Evolutionary conservation across 148 eudicot species (phyloP), one percentile per base, ranked within the genome.

Genomic region (Amaranthus cruentus): DNA sequence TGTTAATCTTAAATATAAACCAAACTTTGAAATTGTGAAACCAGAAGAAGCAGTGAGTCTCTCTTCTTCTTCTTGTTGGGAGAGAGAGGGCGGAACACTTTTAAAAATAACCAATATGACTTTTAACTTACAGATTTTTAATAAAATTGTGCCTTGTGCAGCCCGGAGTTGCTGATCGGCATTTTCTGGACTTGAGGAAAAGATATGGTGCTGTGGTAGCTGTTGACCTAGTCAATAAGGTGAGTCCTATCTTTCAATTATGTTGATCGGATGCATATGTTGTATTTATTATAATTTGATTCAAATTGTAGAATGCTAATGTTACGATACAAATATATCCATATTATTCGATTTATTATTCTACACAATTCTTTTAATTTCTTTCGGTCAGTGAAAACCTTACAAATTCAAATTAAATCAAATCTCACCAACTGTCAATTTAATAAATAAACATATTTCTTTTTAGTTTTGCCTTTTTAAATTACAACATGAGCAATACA

Each of bases 1-100:
- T 90, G 99, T 95, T 81, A 92, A 95, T 81, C 83, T 95, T 81
- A 86, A 92, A 50, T 95, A 95, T 77, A 95, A 95, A 81, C 99
- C 99, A 66, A 95, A 88, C 78, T 95, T 87, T 81, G 92, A 90
- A 82, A 73, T 95, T 59, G 83, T 92, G 77, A 85, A 80, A 73
- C 84, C 71, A 51, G 97, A 91, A 76, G 97, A 95, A 85, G 94
- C 90, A n/a, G 97, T 95, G 62, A 87, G 97, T 89, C 54, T 71
- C 68, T 60, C 44, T 18, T 67, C 9, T 44, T 5, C 18, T 63
- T 60, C 7, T 18, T 28, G 4, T 21, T 64, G 21, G 55, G 3
- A 4, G 51, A 15, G 69, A 21, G 55, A 0, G 9, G 54, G 38
- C 47, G 55, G 18, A 6, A 11, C 59, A 3, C 15, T 9, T 74